These are phyloP conservation scores for Oryza meyeriana DNA, from an alignment of 176 grass and related monocot genomes.

Conservation along the genomic window DNA sequence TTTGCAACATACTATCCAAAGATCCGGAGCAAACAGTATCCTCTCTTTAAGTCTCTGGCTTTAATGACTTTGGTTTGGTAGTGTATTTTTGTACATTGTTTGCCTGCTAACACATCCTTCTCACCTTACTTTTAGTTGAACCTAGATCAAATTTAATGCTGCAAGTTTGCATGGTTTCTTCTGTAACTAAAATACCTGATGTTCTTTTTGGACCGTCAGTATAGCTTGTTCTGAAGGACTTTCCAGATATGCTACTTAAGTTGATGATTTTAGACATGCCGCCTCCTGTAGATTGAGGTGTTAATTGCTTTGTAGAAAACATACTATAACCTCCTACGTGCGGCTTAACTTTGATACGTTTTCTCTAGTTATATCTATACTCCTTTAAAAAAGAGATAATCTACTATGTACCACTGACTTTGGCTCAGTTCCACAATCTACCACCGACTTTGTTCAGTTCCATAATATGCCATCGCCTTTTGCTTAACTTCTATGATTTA, in stretches of 20 bases:
- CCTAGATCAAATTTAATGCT: neutral
- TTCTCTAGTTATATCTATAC: conserved; percentile 18
- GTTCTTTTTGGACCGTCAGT: neutral
- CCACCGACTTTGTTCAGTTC: too few relatives aligned
- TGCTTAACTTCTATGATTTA: too few relatives aligned
- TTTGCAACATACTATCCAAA: conserved; percentile 74
- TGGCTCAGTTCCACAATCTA: too few relatives aligned
- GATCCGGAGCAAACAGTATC: conserved; percentile 94
- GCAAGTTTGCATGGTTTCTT: neutral
- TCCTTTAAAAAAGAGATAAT: too few relatives aligned
- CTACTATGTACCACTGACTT: too few relatives aligned
- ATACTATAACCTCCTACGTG: neutral
- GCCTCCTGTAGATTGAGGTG: neutral
- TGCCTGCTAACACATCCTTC: neutral
- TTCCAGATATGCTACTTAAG: neutral
- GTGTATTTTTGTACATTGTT: neutral
- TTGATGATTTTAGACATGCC: neutral
- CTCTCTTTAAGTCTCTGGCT: conserved; percentile 32
- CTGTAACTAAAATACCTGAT: neutral
- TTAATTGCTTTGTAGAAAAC: neutral
- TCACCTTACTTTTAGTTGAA: neutral
- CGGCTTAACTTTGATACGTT: neutral
- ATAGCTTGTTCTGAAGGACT: neutral
- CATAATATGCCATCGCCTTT: too few relatives aligned
- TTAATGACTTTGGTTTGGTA: neutral